A percentile compares a stretch with the other conserved stretches of the same genome.
Conservation (phyloP, 73 alveolate genomes). For the Tetrahymena elliotti region DNA sequence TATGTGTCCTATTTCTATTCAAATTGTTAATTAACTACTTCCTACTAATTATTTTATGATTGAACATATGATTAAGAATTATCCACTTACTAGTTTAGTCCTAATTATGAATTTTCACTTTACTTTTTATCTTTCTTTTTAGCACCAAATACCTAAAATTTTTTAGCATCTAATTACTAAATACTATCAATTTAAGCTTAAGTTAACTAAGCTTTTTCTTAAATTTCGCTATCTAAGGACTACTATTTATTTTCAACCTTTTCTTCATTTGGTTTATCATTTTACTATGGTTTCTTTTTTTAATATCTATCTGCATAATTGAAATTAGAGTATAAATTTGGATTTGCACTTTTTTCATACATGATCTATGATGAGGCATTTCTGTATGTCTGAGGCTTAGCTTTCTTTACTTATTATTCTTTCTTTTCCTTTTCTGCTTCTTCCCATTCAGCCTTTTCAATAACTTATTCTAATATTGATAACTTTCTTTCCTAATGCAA, state of each 20-base stretch:
- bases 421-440: neutral
- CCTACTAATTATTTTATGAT: neutral
- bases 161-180: neutral
- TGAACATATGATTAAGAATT: neutral
- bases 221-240: neutral
- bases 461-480: neutral
- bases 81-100: neutral
- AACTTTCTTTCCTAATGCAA: neutral
- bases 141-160: neutral
- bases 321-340: neutral
- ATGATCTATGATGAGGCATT: neutral
- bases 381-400: neutral
- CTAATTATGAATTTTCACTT: neutral
- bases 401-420: neutral
- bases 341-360: neutral
- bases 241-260: neutral
- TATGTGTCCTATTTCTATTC: neutral
- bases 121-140: neutral
- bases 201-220: neutral
- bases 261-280: neutral
- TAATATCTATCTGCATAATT: neutral
- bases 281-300: neutral
- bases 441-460: neutral
- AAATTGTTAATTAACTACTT: neutral
- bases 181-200: neutral